A percentile compares a stretch with the other conserved stretches of the same genome.
phyloP scores from a whole-genome alignment of 805 yeast genomes.

The Novakomyces olei region DNA sequence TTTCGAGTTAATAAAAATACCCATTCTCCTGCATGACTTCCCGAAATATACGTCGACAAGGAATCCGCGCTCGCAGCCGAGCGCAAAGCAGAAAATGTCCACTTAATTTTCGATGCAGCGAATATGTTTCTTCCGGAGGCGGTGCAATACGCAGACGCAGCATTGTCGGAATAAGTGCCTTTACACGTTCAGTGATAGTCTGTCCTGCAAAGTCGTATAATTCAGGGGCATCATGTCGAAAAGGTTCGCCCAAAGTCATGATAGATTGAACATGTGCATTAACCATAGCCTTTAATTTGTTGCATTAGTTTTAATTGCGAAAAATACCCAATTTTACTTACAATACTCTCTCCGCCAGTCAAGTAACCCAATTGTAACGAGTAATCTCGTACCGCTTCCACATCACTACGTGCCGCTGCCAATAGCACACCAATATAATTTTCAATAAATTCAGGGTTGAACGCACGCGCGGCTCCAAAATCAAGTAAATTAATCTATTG shows the following conservation, averaged over 20 bases:
- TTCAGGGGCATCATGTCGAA: constrained; percentile 28
- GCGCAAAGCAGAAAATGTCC: constrained; percentile 87
- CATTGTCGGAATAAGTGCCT: constrained; percentile 75
- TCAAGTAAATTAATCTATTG: constrained; percentile 66
- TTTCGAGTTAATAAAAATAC: no score
- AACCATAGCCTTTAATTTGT: constrained; percentile 31
- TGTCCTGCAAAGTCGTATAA: constrained; percentile 57
- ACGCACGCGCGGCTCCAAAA: constrained; percentile 86
- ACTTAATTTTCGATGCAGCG: constrained; percentile 84
- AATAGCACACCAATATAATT: constrained; percentile 52
- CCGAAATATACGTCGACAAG: constrained; percentile 51
- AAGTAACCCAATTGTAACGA: constrained; percentile 64
- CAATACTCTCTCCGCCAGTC: constrained; percentile 71
- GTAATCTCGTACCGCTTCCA: constrained; percentile 36
- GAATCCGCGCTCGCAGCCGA: constrained; percentile 58
- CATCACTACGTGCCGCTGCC: constrained; percentile 51
- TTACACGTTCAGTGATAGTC: constrained; percentile 82
- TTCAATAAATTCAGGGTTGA: constrained; percentile 38
- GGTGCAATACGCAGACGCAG: constrained; percentile 77
- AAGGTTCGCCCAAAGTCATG: constrained; percentile 81
- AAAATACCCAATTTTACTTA: constrained; percentile 11
- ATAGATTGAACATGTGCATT: constrained; percentile 84
- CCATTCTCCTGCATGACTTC: constrained; percentile 37
- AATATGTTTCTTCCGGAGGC: constrained; percentile 95
- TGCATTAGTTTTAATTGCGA: not conserved